Evolutionary conservation across 371 early-diverging fungal genomes (phyloP).

Genomic region (Circinella minor): DNA sequence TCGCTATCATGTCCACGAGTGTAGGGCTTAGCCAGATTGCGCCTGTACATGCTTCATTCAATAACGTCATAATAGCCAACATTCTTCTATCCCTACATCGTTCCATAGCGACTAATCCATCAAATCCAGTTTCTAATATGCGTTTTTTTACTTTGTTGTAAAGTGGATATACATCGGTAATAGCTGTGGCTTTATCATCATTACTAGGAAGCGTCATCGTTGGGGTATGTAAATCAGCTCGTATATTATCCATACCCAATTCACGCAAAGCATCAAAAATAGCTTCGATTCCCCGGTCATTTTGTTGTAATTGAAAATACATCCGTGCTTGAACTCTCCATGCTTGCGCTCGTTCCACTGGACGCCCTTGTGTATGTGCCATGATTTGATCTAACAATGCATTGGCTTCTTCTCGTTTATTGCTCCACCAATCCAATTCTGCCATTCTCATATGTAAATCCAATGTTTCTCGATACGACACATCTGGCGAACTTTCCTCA

Average conservation of each 20-base stretch:
- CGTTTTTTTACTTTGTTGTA: constrained; percentile 25
- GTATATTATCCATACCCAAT: constrained; percentile 27
- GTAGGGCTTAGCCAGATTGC: constrained; percentile 45
- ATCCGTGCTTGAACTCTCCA: constrained; percentile 42
- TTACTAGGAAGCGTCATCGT: neutral
- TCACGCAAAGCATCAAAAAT: constrained; percentile 38
- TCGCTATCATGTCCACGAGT: constrained; percentile 38
- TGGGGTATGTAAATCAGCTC: constrained; percentile 10
- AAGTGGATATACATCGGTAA: constrained; percentile 2
- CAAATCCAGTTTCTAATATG: constrained; percentile 29
- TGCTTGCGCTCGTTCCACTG: constrained; percentile 40
- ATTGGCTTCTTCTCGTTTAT: constrained; percentile 20
- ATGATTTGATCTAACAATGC: constrained; percentile 31
- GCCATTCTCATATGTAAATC: constrained; percentile 39
- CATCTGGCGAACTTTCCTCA: constrained; percentile 25
- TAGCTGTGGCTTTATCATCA: neutral
- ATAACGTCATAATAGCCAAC: constrained; percentile 36
- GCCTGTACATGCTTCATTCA: constrained; percentile 47
- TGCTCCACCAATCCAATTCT: constrained; percentile 31
- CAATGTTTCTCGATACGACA: constrained; percentile 41
- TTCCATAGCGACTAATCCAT: constrained; percentile 15
- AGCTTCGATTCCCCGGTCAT: constrained; percentile 35
- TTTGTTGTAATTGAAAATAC: constrained; percentile 39
- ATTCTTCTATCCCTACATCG: constrained; percentile 29
- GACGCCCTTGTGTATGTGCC: constrained; percentile 28